These are phyloP conservation scores for Capsicum baccatum DNA, from an alignment of 257 asterid species.

Conservation along the genomic window DNA sequence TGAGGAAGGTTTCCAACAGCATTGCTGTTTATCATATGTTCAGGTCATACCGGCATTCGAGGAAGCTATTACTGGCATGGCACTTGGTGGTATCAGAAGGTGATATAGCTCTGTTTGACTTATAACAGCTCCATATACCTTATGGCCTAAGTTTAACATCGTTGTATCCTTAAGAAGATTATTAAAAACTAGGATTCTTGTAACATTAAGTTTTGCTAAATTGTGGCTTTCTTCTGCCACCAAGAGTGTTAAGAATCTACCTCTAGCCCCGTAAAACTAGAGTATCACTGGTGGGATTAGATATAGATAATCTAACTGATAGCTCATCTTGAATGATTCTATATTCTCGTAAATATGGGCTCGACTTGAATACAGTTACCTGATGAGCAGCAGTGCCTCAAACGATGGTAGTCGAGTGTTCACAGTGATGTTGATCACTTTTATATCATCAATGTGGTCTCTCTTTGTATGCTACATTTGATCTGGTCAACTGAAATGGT, in stretches of 20 bases:
- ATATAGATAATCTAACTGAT: background rate
- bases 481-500: conserved; percentile 2
- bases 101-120: conserved; percentile 28
- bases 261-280: background rate
- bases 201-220: background rate
- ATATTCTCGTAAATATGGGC: conserved; percentile 8
- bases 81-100: conserved; percentile 94
- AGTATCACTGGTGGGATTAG: background rate
- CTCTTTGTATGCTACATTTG: background rate
- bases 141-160: background rate
- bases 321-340: background rate
- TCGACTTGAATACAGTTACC: conserved; percentile 15
- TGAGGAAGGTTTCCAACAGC: conserved; percentile 28
- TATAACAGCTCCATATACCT: background rate
- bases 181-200: background rate
- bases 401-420: background rate
- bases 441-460: background rate
- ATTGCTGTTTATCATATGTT: conserved; percentile 41
- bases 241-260: background rate
- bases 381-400: background rate
- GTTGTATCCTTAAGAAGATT: background rate
- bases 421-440: background rate
- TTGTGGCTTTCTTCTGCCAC: background rate
- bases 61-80: conserved; percentile 94
- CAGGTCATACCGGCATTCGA: conserved; percentile 98